Evolutionary conservation across 768 basidiomycete species (phyloP), one percentile per base, ranked within the genome.

Genomic region (Tricholoma bakamatsutake): DNA sequence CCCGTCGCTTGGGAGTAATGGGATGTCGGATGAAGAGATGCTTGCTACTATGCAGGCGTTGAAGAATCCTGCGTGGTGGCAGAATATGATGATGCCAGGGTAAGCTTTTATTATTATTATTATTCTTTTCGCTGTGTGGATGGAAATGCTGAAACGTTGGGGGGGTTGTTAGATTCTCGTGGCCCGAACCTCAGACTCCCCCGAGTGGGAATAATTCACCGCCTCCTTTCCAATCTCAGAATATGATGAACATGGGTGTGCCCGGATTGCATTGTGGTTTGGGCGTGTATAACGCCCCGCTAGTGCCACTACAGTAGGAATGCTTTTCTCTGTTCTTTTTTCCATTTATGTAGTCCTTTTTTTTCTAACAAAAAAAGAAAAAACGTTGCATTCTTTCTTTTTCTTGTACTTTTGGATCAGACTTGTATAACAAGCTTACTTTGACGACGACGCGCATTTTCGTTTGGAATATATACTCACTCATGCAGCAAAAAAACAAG

Each of bases 21-120:
- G 69, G 4, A 68, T 76, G 34, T 71, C 77, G 24, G 79, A 78
- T 15, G 84, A 80, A 40, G 80, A 86, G 45, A 78, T 82, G 68
- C 74, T 88, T 58, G 88, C 87, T 0, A 80, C 87, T 17, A 85
- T 91, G 84, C 79, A 82, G 50, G 82, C 82, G 28, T 73, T 92
- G 54, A 84, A 86, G 58, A 87, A 84, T 50, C 83, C 83, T 2
- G 77, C 72, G 7, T 91, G 83, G 80, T 90, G 87, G 88, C 70
- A 78, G 43, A 87, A 80, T 49, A 85, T 89, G 83, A 87, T 90
- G 88, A 88, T 91, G 86, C 89, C 89, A 35, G 89, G 89, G 85
- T 87, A 66, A 46, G 70, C 55, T 12, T 11, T 42, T 10, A 7
- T 4, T 18, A 18, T 28, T 33, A 15, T 40, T 30, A 2, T 15